phyloP scores from a whole-genome alignment of 805 yeast genomes.

The Saccharomycopsis vini region DNA sequence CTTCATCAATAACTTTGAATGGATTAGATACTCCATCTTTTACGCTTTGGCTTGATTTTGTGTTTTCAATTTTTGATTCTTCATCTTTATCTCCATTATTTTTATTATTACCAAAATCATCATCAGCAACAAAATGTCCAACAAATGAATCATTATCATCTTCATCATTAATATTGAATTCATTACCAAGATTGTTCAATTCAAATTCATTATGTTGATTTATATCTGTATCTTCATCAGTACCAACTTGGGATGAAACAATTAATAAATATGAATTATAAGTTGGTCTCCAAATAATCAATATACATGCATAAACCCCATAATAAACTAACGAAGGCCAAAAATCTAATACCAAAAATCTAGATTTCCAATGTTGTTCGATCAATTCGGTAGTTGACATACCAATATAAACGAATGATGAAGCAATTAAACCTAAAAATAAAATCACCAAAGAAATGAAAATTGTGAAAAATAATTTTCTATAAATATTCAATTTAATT shows the following conservation, averaged over 20 bases:
- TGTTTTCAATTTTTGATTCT: slow-evolving; percentile 9
- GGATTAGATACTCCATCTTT: slow-evolving; percentile 4
- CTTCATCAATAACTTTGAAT: slow-evolving; percentile 18
- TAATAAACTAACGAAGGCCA: slow-evolving; percentile 92
- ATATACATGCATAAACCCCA: slow-evolving; percentile 70
- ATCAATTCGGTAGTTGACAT: slow-evolving; percentile 69
- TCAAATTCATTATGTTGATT: slow-evolving; percentile 32
- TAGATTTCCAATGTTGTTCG: slow-evolving; percentile 85
- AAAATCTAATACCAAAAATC: slow-evolving; percentile 83
- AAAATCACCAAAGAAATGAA: slow-evolving; percentile 63
- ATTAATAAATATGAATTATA: slow-evolving; percentile 92
- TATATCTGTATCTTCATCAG: slow-evolving; percentile 60
- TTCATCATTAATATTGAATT: slow-evolving; percentile 31
- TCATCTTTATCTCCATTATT: slow-evolving; percentile 2
- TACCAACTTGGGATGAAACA: slow-evolving; percentile 85
- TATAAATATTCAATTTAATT: slow-evolving; percentile 84
- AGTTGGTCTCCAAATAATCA: slow-evolving; percentile 96
- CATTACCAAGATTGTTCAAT: slow-evolving; percentile 33
- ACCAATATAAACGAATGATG: slow-evolving; percentile 62
- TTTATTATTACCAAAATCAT: slow-evolving; percentile 4
- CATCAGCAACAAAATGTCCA: slow-evolving; percentile 23
- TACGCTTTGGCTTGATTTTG: neutral
- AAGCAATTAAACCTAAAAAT: slow-evolving; percentile 59
- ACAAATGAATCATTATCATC: slow-evolving; percentile 26
- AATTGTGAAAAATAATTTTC: slow-evolving; percentile 63